Evolutionary conservation across 768 basidiomycete species (phyloP), one percentile per base, ranked within the genome.

Genomic region (Kwoniella sp.): DNA sequence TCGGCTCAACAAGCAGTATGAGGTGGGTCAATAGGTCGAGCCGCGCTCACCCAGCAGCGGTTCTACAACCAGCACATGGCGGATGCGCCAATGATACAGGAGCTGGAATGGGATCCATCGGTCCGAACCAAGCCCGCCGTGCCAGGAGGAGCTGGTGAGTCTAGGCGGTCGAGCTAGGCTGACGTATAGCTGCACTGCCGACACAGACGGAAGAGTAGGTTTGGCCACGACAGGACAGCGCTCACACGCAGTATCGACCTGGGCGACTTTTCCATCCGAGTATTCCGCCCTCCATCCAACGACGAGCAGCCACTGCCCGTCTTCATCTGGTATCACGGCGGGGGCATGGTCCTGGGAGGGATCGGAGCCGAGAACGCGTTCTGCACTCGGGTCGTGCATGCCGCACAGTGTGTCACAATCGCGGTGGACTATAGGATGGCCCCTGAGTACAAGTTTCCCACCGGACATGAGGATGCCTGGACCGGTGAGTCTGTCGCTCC

Each of bases 311-410:
- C 37, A 5, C 65, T 62, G 1, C 85, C 85, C 0, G 79, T 82
- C 1, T 80, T 87, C 54, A 78, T 86, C 37, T 87, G 80, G 78
- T 86, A 83, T 67, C 86, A 87, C 57, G 86, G 86, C 46, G 86
- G 85, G 81, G 54, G 86, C 28, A 87, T 86, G 86, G 86, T 85
- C 0, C 76, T 87, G 1, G 86, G 86, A 0, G 82, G 77, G 48
- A 83, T 58, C 27, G 65, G 66, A 20, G 80, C 80, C 22, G 83
- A 84, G 53, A 80, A 79, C n/a, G 75, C 81, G 5, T 84, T 88
- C 60, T 77, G 79, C 31, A 82, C 82, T 1, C 81, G 80, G 44
- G 79, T 83, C 78, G 81, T 80, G 73, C 78, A 79, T 44, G 84
- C 78, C 50, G 81, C 84, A 1, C 76, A 78, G 40, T 84, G 81